Evolutionary conservation across 495 filamentous ascomycete genomes (phyloP), one percentile per base, ranked within the genome.

Genomic region (Penicillium simplicissimum): DNA sequence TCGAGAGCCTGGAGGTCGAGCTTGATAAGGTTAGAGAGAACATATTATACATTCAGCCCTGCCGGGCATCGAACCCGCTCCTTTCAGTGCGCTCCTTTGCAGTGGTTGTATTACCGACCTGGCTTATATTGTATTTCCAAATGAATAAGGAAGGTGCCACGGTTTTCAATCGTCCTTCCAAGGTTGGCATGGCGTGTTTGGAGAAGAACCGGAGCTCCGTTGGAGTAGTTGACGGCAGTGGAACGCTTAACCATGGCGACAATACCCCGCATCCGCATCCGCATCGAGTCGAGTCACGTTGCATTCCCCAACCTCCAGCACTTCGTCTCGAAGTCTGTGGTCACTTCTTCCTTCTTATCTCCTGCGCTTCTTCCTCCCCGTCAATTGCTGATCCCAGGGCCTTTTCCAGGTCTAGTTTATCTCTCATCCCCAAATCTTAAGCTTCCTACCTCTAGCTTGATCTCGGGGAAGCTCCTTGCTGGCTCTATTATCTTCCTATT

Each of bases 261-360:
- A 28, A 52, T 52, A 52, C 48, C 48, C 48, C 48, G 48, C 48
- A 52, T 52, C 48, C 48, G 48, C 48, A 52, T 52, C n/a, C 28
- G 48, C 48, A 52, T 52, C n/a, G 31, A 52, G 31, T 34, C 48
- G 57, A 59, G 52, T 66, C 67, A 67, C 57, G 57, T 58, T 64
- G 61, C 59, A 57, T 62, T 47, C 57, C 57, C 40, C 52, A 17
- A 25, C 38, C 28, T 15, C 21, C 34, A 8, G 9, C 2, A 8
- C 10, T 13, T 19, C 14, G 6, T 25, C 25, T 17, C n/a, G 1
- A 6, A 31, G 28, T 31, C 28, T 31, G 28, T 31, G 6, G 28
- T 52, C 15, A 13, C 6, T 21, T 57, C 40, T 9, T 25, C 38
- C 14, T 23, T n/a, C 17, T 52, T 14, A n/a, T 36, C 28, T 15